phyloP scores from a whole-genome alignment of 2,329 filamentous ascomycete genomes.

The Incumbomyces lentus region DNA sequence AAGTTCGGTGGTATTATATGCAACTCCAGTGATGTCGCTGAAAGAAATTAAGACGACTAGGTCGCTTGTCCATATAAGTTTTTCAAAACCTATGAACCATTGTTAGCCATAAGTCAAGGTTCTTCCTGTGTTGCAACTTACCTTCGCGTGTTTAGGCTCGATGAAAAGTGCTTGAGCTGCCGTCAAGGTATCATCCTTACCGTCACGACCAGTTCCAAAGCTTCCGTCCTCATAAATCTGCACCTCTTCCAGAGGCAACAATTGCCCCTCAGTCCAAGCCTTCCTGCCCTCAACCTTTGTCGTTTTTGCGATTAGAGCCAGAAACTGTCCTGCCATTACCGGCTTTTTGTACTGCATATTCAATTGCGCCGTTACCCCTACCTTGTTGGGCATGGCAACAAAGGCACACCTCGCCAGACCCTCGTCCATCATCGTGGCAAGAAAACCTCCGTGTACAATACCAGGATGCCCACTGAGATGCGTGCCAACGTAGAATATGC shows the following conservation, averaged over 20 bases:
- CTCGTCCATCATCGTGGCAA: slow-evolving; percentile 90
- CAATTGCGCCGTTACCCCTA: slow-evolving; percentile 77
- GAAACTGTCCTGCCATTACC: slow-evolving; percentile 60
- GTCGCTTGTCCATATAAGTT: slow-evolving; percentile 16
- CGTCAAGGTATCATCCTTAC: slow-evolving; percentile 50
- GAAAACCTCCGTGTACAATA: slow-evolving; percentile 78
- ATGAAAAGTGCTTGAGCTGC: slow-evolving; percentile 82
- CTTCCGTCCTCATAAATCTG: slow-evolving; percentile 48
- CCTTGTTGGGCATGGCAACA: slow-evolving; percentile 71
- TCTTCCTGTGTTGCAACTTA: slow-evolving; percentile 28
- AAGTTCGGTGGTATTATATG: not conserved
- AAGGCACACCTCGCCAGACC: slow-evolving; percentile 82
- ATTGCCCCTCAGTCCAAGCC: slow-evolving; percentile 80
- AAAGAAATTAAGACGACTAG: not conserved
- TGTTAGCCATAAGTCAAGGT: not conserved
- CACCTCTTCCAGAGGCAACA: slow-evolving; percentile 63
- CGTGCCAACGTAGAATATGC: slow-evolving; percentile 65
- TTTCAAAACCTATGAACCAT: slow-evolving; percentile 14
- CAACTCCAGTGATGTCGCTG: not conserved
- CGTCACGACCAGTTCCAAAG: not conserved
- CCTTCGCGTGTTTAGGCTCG: slow-evolving; percentile 71
- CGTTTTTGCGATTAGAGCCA: slow-evolving; percentile 70
- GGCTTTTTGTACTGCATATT: slow-evolving; percentile 74
- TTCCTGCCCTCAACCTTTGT: slow-evolving; percentile 83
- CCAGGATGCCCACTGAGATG: slow-evolving; percentile 82